Percentiles rank a stretch among this genome's conserved stretches.
phyloP scores from a whole-genome alignment of 768 basidiomycete species.

The Boletus rubroflammeus region DNA sequence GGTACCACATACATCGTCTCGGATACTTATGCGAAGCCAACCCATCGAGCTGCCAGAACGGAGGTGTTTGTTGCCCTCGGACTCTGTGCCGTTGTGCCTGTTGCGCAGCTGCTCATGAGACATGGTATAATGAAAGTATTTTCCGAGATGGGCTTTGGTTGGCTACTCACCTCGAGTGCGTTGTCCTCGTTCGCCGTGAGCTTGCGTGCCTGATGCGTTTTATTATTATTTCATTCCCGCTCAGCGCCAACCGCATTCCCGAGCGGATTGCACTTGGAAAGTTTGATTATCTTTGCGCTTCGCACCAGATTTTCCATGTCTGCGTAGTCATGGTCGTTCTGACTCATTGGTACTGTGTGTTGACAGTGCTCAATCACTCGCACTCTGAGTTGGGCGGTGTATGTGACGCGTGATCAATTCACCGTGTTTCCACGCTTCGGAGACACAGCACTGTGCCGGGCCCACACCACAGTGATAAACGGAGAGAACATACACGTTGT shows the following conservation, averaged over 20 bases:
- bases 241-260: slow-evolving; percentile 80
- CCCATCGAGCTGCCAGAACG: slow-evolving; percentile 74
- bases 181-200: slow-evolving; percentile 30
- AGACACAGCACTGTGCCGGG: slow-evolving; percentile 1
- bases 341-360: slow-evolving; percentile 57
- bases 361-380: slow-evolving; percentile 57
- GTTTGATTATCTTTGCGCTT: slow-evolving; percentile 77
- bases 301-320: slow-evolving; percentile 89
- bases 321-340: slow-evolving; percentile 72
- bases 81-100: slow-evolving; percentile 62
- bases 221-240: slow-evolving; percentile 34
- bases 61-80: slow-evolving; percentile 78
- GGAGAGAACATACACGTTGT: slow-evolving; percentile 32
- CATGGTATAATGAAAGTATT: slow-evolving; percentile 57
- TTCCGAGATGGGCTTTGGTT: slow-evolving; percentile 64
- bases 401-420: slow-evolving; percentile 24
- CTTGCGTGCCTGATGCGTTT: slow-evolving; percentile 23
- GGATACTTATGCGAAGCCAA: slow-evolving; percentile 72
- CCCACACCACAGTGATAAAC: slow-evolving; percentile 21
- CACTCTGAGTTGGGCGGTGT: slow-evolving; percentile 35
- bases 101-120: slow-evolving; percentile 56
- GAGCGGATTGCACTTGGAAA: slow-evolving; percentile 70
- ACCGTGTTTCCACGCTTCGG: slow-evolving; percentile 25
- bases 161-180: slow-evolving; percentile 73
- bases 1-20: slow-evolving; percentile 74